phyloP scores from a whole-genome alignment of 352 stramenopile species.

The Phytophthora ohioensis region DNA sequence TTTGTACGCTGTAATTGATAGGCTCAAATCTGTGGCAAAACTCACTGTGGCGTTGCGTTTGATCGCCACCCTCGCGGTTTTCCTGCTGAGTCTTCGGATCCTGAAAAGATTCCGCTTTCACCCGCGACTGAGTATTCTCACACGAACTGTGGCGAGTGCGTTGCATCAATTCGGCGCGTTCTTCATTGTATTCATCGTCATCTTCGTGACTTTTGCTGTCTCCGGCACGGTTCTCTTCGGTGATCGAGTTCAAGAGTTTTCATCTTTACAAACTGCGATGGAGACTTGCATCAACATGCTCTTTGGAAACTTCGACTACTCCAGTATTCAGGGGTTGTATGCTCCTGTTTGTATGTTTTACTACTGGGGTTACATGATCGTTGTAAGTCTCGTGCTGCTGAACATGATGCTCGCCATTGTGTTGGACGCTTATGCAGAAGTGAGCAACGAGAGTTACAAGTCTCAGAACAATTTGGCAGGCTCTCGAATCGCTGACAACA shows the following conservation, averaged over 20 bases:
- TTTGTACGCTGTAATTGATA: constrained; percentile 28
- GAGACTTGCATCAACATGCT: constrained; percentile 76
- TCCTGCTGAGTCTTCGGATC: constrained; percentile 32
- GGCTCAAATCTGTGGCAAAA: constrained; percentile 23
- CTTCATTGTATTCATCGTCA: constrained; percentile 66
- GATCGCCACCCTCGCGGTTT: constrained; percentile 27
- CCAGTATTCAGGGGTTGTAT: constrained; percentile 52
- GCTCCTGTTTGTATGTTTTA: constrained; percentile 59
- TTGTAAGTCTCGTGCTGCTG: constrained; percentile 59
- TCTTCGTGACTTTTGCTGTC: constrained; percentile 62
- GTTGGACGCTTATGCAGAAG: constrained; percentile 38
- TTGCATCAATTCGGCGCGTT: constrained; percentile 62
- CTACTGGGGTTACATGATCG: constrained; percentile 75
- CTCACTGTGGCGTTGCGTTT: constrained; percentile 30
- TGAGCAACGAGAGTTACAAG: constrained; percentile 45
- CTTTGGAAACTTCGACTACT: constrained; percentile 72
- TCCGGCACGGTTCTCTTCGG: constrained; percentile 67
- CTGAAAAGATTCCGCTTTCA: constrained; percentile 41
- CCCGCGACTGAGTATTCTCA: constrained; percentile 31
- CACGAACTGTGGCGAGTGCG: constrained; percentile 38
- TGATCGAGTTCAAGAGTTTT: constrained; percentile 57
- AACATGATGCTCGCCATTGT: constrained; percentile 84
- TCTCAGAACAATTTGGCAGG: constrained; percentile 33
- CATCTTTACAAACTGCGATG: constrained; percentile 49
- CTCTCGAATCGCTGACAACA: constrained; percentile 37